Percentiles rank a stretch among this genome's conserved stretches.
phyloP scores from a whole-genome alignment of 1,139 yeast genomes.

The Geotrichum cucujoidarum region DNA sequence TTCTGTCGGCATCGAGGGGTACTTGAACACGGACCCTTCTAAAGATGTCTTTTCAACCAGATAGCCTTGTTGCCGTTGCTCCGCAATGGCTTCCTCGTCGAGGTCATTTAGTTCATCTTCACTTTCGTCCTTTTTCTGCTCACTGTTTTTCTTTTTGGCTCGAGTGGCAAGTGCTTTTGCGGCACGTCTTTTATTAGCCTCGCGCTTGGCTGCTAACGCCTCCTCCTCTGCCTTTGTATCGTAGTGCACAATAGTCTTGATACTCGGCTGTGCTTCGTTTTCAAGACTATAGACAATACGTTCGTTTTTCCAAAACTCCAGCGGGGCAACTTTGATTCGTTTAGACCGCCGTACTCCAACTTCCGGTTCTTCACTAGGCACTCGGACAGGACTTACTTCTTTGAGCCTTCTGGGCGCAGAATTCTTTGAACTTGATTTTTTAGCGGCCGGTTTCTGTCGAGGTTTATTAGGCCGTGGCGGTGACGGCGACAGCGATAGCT shows the following conservation, averaged over 20 bases:
- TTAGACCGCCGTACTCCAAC: conserved; percentile 47
- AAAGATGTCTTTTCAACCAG: conserved; percentile 35
- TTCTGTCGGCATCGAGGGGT: conserved; percentile 37
- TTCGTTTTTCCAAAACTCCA: conserved; percentile 86
- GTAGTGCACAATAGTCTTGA: conserved; percentile 27
- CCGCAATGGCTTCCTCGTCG: conserved; percentile 52
- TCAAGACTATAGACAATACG: conserved; percentile 54
- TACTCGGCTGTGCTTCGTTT: conserved; percentile 32
- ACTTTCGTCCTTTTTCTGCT: neutral
- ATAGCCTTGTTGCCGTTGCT: conserved; percentile 35
- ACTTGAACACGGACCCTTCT: conserved; percentile 46
- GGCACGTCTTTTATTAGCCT: conserved; percentile 1
- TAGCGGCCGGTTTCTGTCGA: neutral
- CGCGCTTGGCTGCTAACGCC: conserved; percentile 4
- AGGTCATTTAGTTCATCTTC: conserved; percentile 33
- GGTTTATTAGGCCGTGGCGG: neutral
- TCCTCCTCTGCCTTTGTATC: conserved; percentile 11
- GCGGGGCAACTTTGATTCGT: conserved; percentile 63
- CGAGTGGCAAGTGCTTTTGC: conserved; percentile 16
- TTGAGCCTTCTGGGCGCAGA: neutral
- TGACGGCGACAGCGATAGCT: neutral
- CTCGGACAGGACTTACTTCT: neutral
- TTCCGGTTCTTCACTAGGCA: conserved; percentile 26
- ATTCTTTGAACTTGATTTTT: neutral
- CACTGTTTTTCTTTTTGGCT: conserved; percentile 24